Percentiles rank a stretch among this genome's conserved stretches.
Evolutionary conservation across 345 rosid species (phyloP).

Genomic region (Arabidopsis suecica): DNA sequence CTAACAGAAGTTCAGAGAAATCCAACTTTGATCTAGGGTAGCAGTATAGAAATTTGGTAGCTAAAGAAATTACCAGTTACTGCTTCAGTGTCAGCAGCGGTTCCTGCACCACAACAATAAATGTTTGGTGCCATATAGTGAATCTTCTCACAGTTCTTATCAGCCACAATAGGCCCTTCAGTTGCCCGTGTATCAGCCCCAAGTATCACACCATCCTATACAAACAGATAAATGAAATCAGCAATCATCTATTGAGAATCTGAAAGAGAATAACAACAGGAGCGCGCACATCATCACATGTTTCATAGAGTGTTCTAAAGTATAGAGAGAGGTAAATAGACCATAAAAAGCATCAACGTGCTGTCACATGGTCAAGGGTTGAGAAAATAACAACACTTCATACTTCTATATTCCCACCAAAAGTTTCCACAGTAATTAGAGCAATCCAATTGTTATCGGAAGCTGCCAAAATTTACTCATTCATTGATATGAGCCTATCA

Average conservation of each 20-base stretch:
- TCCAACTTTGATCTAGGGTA: not conserved
- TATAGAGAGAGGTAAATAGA: not conserved
- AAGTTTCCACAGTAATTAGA: not conserved
- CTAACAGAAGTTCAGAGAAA: not conserved
- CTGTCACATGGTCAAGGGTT: not conserved
- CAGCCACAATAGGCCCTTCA: conserved; percentile 96
- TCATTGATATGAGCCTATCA: no score
- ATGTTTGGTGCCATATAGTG: conserved; percentile 99
- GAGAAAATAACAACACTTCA: conserved; percentile 8
- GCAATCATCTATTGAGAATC: conserved; percentile 6
- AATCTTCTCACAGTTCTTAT: conserved; percentile 97
- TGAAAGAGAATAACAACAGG: not conserved
- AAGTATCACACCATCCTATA: conserved; percentile 72
- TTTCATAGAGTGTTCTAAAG: not conserved
- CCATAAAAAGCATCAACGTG: not conserved
- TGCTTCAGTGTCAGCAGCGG: conserved; percentile 98
- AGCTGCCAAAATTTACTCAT: no score
- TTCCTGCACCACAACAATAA: conserved; percentile 98
- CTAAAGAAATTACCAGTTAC: conserved; percentile 68
- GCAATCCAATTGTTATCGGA: not conserved
- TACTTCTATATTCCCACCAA: conserved; percentile 3
- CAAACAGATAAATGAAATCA: conserved; percentile 17
- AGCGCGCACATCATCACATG: not conserved
- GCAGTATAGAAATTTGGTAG: not conserved
- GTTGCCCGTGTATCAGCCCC: conserved; percentile 95